phyloP scores from a whole-genome alignment of 192 early-diverging fungal genomes.

The Spizellomyces sp. region DNA sequence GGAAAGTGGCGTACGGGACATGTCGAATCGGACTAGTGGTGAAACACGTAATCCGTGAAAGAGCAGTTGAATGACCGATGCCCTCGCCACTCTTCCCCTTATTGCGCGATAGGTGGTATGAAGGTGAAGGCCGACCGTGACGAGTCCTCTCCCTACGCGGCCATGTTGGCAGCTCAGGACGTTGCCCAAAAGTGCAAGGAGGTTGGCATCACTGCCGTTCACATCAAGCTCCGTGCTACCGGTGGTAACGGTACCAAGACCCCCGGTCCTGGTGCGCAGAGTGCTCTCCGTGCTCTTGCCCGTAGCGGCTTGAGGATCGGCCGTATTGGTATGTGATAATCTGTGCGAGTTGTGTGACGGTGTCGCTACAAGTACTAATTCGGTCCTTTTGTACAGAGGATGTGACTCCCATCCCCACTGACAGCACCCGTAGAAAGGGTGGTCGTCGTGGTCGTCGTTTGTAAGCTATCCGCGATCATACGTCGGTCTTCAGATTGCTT shows the following conservation, averaged over 20 bases:
- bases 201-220: slow-evolving; percentile 98
- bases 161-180: slow-evolving; percentile 99
- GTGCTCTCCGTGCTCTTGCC: slow-evolving; percentile 97
- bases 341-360: neutral
- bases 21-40: slow-evolving; percentile 42
- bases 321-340: slow-evolving; percentile 76
- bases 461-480: slow-evolving; percentile 17
- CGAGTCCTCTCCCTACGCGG: slow-evolving; percentile 99
- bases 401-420: slow-evolving; percentile 98
- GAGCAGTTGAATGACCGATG: neutral
- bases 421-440: slow-evolving; percentile 97
- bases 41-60: slow-evolving; percentile 64
- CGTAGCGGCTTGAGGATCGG: slow-evolving; percentile 99
- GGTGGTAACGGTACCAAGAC: slow-evolving; percentile 99
- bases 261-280: slow-evolving; percentile 97
- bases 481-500: no score
- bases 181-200: slow-evolving; percentile 99
- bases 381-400: slow-evolving; percentile 69
- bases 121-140: slow-evolving; percentile 99
- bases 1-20: neutral
- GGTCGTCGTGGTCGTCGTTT: slow-evolving; percentile 99
- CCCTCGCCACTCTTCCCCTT: slow-evolving; percentile 7
- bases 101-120: slow-evolving; percentile 89
- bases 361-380: neutral
- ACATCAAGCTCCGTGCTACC: slow-evolving; percentile 99